phyloP scores from a whole-genome alignment of 2,329 filamentous ascomycete genomes.

The Nannizziopsis barbatae region DNA sequence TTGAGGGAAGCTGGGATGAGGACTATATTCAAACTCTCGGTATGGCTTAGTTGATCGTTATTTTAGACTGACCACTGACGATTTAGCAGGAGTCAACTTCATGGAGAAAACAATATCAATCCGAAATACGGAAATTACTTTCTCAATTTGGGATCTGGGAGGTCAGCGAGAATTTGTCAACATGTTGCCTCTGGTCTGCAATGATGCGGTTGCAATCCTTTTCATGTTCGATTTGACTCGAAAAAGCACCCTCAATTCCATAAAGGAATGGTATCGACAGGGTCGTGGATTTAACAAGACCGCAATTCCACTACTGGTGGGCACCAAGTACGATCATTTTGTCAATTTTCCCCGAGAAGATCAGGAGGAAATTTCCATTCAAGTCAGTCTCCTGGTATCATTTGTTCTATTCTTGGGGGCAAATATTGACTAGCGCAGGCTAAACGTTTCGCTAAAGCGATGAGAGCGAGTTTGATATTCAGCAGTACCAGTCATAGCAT shows the following conservation, averaged over 20 bases:
- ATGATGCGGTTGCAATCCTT: conserved; percentile 93
- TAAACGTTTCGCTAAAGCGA: conserved; percentile 90
- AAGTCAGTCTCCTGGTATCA: conserved; percentile 44
- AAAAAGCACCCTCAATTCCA: conserved; percentile 96
- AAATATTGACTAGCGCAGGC: conserved; percentile 46
- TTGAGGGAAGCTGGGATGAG: conserved; percentile 98
- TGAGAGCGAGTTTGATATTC: conserved; percentile 96
- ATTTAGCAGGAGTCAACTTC: conserved; percentile 77
- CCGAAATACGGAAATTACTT: conserved; percentile 97
- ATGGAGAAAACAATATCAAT: conserved; percentile 99
- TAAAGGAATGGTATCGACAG: conserved; percentile 99
- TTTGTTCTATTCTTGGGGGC: not conserved
- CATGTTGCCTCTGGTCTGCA: conserved; percentile 98
- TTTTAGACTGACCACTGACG: not conserved
- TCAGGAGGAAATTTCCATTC: conserved; percentile 95
- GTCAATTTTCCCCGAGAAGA: conserved; percentile 97
- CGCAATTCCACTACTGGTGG: conserved; percentile 93
- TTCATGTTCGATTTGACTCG: conserved; percentile 99
- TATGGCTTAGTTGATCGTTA: conserved; percentile 27
- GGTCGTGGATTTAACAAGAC: conserved; percentile 99
- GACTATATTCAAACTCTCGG: conserved; percentile 97
- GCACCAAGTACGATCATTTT: conserved; percentile 98
- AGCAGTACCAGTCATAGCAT: conserved; percentile 98
- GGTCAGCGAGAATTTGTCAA: conserved; percentile 99
- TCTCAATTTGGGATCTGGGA: conserved; percentile 97